Evolutionary conservation across 371 early-diverging fungal genomes (phyloP), one percentile per base, ranked within the genome.

Genomic region (Conidiobolus incongruus): DNA sequence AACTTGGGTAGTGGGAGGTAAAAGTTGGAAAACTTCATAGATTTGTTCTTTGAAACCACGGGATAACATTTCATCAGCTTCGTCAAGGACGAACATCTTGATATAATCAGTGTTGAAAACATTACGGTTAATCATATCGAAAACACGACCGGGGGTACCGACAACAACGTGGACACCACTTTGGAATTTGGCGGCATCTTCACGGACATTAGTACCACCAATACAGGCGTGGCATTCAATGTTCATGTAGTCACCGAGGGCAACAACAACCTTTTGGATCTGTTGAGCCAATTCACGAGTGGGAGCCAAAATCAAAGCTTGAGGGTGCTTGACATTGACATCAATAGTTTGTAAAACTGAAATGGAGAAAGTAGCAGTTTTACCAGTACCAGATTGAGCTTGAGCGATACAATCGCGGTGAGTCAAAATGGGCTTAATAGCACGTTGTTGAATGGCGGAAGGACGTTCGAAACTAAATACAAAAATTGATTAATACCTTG

Each of bases 311-410:
- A 99, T 84, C 40, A 99, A 72, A 4, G 95, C 97, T 65, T 99
- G 99, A 22, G 87, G 82, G 55, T 83, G 77, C 38, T 78, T 67
- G 17, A 76, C 42, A 12, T 66, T 65, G 37, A 76, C 72, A 60
- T 96, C 91, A 45, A 99, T 77, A 37, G 68, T 64, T 60, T 99
- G 98, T 33, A 99, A 72, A 43, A 86, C 78, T 19, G 92, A 90
- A 54, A 99, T 96, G 30, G 92, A 85, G 68, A 99, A 99, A 10
- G 99, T 98, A 24, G 98, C 99, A 1, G 99, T 99, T 72, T 99
- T 99, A 68, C 99, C 99, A 52, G 99, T 99, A 63, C 99, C 99
- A 46, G 98, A 95, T 68, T 98, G 98, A 29, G 98, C 98, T 68
- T 98, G 99, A 38, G 97, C 96, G 57, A 95, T 94, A 42, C 96